Conservation (phyloP, 78 protist species). For the Dictyostelium capitatum region DNA sequence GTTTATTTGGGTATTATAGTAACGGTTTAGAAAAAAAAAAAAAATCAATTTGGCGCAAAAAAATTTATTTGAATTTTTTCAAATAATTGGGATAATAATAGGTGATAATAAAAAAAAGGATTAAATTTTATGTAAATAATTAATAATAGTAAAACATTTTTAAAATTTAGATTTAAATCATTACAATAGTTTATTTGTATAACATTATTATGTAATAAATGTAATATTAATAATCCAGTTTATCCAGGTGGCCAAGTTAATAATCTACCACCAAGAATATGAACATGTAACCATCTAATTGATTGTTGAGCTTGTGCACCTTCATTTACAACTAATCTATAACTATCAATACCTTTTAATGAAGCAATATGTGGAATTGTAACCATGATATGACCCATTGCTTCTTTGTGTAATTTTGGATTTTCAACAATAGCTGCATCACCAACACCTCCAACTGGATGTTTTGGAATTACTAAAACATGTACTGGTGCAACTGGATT, state of each 20-base stretch:
- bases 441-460: slow-evolving; percentile 51
- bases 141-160: no score
- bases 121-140: no score
- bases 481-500: slow-evolving; percentile 72
- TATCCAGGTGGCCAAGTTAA: slow-evolving; percentile 58
- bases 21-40: no score
- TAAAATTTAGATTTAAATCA: no score
- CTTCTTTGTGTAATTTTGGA: neutral
- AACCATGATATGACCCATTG: slow-evolving; percentile 57
- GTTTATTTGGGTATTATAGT: no score
- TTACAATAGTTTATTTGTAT: no score
- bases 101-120: no score
- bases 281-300: slow-evolving; percentile 71
- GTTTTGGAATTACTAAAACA: slow-evolving; percentile 43
- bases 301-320: slow-evolving; percentile 64
- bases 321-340: slow-evolving; percentile 68
- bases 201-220: no score
- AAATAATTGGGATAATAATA: no score
- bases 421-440: slow-evolving; percentile 30
- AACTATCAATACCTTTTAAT: slow-evolving; percentile 16
- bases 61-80: no score
- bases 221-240: no score
- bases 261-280: slow-evolving; percentile 64
- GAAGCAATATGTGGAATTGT: slow-evolving; percentile 40
- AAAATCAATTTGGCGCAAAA: no score